These are phyloP conservation scores for Cordyceps farinosa DNA, from an alignment of 2,329 filamentous ascomycete species.

Conservation along the genomic window DNA sequence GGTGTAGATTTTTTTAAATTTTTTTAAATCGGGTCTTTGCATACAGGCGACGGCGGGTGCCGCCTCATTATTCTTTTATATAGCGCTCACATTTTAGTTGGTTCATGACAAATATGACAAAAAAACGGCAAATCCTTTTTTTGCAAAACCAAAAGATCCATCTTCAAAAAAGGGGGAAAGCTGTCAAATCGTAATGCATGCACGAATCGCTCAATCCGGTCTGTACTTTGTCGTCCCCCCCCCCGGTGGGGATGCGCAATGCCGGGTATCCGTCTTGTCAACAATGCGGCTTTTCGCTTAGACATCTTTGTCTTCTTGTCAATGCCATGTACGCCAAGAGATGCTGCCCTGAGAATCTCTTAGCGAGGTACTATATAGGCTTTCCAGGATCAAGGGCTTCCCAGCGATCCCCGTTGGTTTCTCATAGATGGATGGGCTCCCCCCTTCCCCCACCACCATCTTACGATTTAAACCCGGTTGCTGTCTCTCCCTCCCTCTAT, in stretches of 20 bases:
- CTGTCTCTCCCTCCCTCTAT: neutral
- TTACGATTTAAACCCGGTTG: neutral
- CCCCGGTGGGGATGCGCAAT: too few species aligned
- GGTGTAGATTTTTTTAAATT: neutral
- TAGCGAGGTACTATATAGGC: neutral
- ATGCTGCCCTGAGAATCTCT: neutral
- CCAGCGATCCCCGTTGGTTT: neutral
- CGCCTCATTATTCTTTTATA: neutral
- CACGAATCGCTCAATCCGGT: too few species aligned
- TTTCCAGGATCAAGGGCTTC: neutral
- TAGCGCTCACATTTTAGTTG: neutral
- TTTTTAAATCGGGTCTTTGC: neutral
- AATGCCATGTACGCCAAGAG: neutral
- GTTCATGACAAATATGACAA: neutral
- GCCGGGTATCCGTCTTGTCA: too few species aligned
- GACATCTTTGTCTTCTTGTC: neutral
- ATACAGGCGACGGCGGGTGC: neutral
- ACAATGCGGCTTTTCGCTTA: neutral
- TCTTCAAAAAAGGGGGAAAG: too few species aligned
- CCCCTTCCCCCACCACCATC: neutral
- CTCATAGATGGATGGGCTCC: neutral
- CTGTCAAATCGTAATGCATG: too few species aligned
- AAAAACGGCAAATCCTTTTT: neutral
- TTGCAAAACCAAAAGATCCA: too few species aligned
- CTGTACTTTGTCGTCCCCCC: too few species aligned